Base-by-base conservation (phyloP, 73 alveolate genomes). In the Diophrys appendiculata region DNA sequence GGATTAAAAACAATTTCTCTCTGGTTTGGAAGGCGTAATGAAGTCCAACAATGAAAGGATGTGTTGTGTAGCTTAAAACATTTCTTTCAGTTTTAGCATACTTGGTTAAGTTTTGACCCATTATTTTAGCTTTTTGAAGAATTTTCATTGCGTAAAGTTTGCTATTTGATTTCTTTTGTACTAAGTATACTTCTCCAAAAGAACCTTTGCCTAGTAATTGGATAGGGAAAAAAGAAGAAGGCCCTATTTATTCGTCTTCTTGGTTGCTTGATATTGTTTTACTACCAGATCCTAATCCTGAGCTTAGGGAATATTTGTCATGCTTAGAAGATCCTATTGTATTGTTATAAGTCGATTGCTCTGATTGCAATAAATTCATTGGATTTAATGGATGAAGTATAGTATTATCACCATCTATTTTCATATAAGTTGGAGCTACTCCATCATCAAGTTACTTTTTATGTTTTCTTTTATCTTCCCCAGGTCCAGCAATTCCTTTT, bases 21-120 rank as follows among this genome's bases (percentile, higher is more conserved):
- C 87, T 77, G 1, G 99, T 95, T 90, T 97, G 93, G 81, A 97
- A 97, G 14, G 99, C 99, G 69, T 88, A 95, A 81, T 95, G 94
- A 56, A 97, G 88, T 60, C 88, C 84, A 13, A 95, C 98, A 65
- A 97, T 93, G 72, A 93, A 93, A 24, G 98, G 98, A 87, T 93
- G 96, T 74, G 87, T 90, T 35, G 95, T 87, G 65, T 90, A 83
- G 33, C 91, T 80, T 32, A 93, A 85, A 24, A 93, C 98, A 72
- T 93, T 91, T 69, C 98, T 82, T 80, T 93, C 98, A 0, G 98
- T 93, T 43, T 77, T 90, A 0, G 98, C 98, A 73, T 93, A 93
- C 81, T 89, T 86, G 69, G 83, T 80, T 69, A 93, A 76, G 73
- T 93, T 93, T 77, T 93, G 87, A 22, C 98, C 98, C 83, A 97